Evolutionary conservation across 345 rosid genomes (phyloP).

Genomic region (Hypericum perforatum): DNA sequence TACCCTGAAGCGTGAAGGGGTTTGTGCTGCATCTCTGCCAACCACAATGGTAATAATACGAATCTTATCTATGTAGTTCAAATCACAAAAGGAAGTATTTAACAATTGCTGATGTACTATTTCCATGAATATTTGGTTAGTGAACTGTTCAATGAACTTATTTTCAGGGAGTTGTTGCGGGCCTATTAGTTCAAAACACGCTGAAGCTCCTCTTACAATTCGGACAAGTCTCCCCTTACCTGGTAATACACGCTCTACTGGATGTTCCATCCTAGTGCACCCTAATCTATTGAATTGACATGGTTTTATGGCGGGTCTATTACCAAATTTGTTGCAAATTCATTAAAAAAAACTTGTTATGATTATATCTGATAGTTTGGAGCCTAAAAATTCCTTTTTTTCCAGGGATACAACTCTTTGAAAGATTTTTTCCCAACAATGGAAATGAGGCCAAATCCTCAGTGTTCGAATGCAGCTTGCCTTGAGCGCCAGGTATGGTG

Average conservation of each 20-base stretch:
- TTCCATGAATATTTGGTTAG: too few relatives aligned
- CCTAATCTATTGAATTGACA: too few relatives aligned
- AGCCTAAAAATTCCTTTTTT: conserved; percentile 17
- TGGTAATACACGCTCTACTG: conserved; percentile 32
- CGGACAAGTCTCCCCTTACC: conserved; percentile 82
- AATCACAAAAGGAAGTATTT: too few relatives aligned
- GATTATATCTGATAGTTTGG: conserved; percentile 5
- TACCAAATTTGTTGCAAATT: too few relatives aligned
- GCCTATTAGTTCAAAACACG: conserved; percentile 84
- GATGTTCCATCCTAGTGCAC: too few relatives aligned
- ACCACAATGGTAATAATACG: conserved; percentile 63
- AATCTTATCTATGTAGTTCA: background rate
- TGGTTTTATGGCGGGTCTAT: too few relatives aligned
- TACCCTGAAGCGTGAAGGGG: conserved; percentile 90
- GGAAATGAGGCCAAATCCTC: conserved; percentile 95
- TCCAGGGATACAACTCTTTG: conserved; percentile 87
- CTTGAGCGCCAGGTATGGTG: conserved; percentile 75
- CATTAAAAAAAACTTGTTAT: conserved; percentile 1
- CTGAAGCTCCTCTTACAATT: conserved; percentile 73
- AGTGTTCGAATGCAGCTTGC: conserved; percentile 83
- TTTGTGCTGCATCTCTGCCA: conserved; percentile 94
- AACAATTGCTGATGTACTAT: too few relatives aligned
- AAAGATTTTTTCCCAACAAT: conserved; percentile 93
- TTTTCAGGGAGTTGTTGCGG: conserved; percentile 92
- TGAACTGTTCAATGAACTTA: background rate